These are phyloP conservation scores for Sutorius australiensis DNA, from an alignment of 768 basidiomycete genomes.

Conservation along the genomic window DNA sequence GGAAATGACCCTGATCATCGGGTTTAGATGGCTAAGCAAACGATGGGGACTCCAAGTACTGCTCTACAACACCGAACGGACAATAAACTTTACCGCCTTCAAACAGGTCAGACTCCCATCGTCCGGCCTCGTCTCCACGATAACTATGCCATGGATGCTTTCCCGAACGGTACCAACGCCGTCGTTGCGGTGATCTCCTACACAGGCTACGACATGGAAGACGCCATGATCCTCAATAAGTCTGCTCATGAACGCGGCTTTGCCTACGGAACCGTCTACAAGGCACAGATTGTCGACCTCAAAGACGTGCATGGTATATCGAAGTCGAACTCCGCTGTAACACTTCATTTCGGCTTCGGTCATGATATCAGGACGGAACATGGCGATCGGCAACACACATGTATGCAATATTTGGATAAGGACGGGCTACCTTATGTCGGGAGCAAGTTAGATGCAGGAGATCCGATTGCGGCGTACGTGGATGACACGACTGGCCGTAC, in stretches of 20 bases:
- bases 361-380: constrained; percentile 60
- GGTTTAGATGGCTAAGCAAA: constrained; percentile 98
- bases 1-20: constrained; percentile 4
- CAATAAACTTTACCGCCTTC: constrained; percentile 96
- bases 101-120: constrained; percentile 91
- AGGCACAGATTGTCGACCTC: constrained; percentile 87
- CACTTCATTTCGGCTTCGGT: constrained; percentile 88
- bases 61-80: constrained; percentile 90
- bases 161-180: constrained; percentile 97
- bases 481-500: constrained; percentile 84
- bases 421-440: constrained; percentile 90
- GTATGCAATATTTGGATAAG: constrained; percentile 55
- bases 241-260: constrained; percentile 98
- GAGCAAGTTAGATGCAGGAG: constrained; percentile 61
- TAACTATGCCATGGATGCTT: constrained; percentile 96
- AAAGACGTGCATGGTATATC: constrained; percentile 71
- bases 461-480: constrained; percentile 80
- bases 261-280: constrained; percentile 94
- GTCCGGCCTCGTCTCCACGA: constrained; percentile 91
- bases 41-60: constrained; percentile 97
- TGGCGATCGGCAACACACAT: constrained; percentile 43
- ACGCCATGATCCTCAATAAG: constrained; percentile 99
- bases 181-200: constrained; percentile 99
- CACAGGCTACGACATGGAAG: constrained; percentile 99
- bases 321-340: constrained; percentile 52